Percentiles rank a stretch among this genome's conserved stretches.
Conservation (phyloP, 1,284 basidiomycete genomes). For the Microbotryum saponariae region DNA sequence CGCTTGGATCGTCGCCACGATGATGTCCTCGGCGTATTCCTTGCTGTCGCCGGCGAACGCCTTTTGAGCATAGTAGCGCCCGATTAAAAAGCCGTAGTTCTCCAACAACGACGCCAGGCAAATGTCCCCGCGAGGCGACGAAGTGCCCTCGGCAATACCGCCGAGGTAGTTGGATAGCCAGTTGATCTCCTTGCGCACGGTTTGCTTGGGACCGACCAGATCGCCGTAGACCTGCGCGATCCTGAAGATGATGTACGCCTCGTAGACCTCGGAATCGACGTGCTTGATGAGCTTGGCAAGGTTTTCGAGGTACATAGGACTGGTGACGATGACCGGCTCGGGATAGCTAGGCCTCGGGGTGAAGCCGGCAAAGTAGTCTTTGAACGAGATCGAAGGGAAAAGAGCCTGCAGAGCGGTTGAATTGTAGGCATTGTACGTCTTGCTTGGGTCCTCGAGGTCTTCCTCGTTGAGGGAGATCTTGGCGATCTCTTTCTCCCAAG, state of each 20-base stretch:
- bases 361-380: constrained; percentile 74
- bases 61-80: constrained; percentile 67
- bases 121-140: constrained; percentile 67
- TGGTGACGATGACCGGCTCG: constrained; percentile 65
- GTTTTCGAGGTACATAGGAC: constrained; percentile 66
- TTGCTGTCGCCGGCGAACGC: constrained; percentile 74
- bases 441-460: constrained; percentile 61
- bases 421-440: constrained; percentile 80
- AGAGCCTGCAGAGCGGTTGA: constrained; percentile 52
- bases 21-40: constrained; percentile 72
- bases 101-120: constrained; percentile 45
- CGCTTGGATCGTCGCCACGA: constrained; percentile 73
- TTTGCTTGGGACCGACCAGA: constrained; percentile 60
- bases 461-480: constrained; percentile 71
- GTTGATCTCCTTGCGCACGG: constrained; percentile 65
- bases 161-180: constrained; percentile 61
- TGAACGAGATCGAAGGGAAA: constrained; percentile 65
- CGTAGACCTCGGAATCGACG: constrained; percentile 64
- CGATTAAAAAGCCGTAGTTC: constrained; percentile 48
- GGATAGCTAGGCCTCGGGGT: constrained; percentile 66
- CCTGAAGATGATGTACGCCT: constrained; percentile 65
- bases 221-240: constrained; percentile 31
- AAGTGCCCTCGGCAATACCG: constrained; percentile 79
- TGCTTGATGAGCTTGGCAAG: constrained; percentile 63
- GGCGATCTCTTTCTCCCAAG: constrained; percentile 74